These are phyloP conservation scores for Populus tremula DNA, from an alignment of 345 rosid genomes.

Conservation along the genomic window DNA sequence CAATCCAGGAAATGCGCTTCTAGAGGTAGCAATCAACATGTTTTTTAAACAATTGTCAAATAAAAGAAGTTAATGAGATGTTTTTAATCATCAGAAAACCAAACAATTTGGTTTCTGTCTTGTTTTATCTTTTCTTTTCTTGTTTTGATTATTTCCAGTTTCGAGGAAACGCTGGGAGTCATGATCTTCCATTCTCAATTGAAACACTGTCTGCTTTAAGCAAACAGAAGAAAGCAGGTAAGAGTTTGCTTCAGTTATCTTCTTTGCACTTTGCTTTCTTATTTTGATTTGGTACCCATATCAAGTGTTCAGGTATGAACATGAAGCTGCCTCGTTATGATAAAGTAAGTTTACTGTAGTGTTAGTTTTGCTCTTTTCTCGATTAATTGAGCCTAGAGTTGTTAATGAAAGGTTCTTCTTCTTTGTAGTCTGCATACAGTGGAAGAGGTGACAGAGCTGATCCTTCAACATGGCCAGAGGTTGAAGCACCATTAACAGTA, in stretches of 20 bases:
- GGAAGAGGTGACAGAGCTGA: slow-evolving; percentile 95
- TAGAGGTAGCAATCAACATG: slow-evolving; percentile 50
- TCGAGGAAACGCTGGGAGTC: slow-evolving; percentile 97
- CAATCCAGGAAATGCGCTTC: slow-evolving; percentile 75
- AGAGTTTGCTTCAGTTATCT: slow-evolving; percentile 17
- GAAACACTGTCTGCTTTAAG: slow-evolving; percentile 55
- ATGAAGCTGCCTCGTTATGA: slow-evolving; percentile 92
- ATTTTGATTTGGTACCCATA: slow-evolving; percentile 13
- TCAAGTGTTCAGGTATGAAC: slow-evolving; percentile 60
- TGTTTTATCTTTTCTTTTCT: not conserved
- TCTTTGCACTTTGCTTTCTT: slow-evolving; percentile 9
- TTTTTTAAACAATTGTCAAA: slow-evolving; percentile 5
- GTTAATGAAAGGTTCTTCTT: slow-evolving; percentile 2
- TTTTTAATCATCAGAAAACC: not conserved
- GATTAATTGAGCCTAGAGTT: not conserved
- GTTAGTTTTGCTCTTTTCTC: not conserved
- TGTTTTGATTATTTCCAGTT: slow-evolving; percentile 36
- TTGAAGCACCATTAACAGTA: slow-evolving; percentile 86
- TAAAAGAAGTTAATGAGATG: not conserved
- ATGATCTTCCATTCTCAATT: slow-evolving; percentile 84
- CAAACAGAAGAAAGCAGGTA: slow-evolving; percentile 74
- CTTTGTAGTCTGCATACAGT: slow-evolving; percentile 74
- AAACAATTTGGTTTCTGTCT: not conserved
- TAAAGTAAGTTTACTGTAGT: slow-evolving; percentile 50
- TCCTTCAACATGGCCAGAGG: slow-evolving; percentile 78